Conservation (phyloP, 805 yeast genomes). For the Nakazawaea peltata region DNA sequence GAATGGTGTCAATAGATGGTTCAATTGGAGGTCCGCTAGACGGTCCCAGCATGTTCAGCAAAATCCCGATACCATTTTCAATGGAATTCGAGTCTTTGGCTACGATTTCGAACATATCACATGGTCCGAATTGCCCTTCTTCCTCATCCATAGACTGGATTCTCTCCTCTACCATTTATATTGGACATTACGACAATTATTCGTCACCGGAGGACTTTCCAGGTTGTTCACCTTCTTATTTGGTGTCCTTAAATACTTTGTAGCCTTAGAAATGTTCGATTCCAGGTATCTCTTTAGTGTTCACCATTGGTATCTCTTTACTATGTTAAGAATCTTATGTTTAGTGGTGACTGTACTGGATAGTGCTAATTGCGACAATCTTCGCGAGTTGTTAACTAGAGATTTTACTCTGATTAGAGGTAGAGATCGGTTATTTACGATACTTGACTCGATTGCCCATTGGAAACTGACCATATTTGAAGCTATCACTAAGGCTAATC, state of each 20-base stretch:
- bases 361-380: background rate
- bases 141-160: background rate
- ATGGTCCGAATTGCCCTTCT: conserved; percentile 9
- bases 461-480: background rate
- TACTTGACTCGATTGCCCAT: background rate
- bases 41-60: background rate
- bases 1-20: conserved; percentile 5
- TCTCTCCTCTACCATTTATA: background rate
- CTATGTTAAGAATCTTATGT: background rate
- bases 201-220: conserved; percentile 2
- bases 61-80: background rate
- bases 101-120: conserved; percentile 4
- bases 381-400: conserved; percentile 2
- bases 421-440: background rate
- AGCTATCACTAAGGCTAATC: background rate
- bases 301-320: background rate
- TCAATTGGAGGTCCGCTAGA: conserved; percentile 6
- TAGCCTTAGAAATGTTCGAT: background rate
- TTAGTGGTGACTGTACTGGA: conserved; percentile 1
- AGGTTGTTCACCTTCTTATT: conserved; percentile 2
- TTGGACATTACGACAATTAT: background rate
- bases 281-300: background rate
- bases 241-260: conserved; percentile 1
- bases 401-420: conserved; percentile 1
- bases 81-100: conserved; percentile 10